A percentile compares a stretch with the other conserved stretches of the same genome.
These are phyloP conservation scores for Coleophoma cylindrospora DNA, from an alignment of 2,329 filamentous ascomycete genomes.

Conservation along the genomic window DNA sequence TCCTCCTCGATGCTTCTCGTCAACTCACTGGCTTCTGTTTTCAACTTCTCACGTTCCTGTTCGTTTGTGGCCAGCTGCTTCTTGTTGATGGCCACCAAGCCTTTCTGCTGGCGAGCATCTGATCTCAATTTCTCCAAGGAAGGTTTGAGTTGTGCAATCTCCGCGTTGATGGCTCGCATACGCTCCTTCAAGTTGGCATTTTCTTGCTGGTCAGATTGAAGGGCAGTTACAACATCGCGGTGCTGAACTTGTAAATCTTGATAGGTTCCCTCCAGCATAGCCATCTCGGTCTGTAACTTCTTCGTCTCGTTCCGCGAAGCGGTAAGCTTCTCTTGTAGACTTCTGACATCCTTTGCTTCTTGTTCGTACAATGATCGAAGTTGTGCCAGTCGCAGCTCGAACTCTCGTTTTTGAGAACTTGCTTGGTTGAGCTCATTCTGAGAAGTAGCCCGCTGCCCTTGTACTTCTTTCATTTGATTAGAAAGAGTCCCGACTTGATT, in stretches of 20 bases:
- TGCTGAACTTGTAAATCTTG: constrained; percentile 82
- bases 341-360: constrained; percentile 81
- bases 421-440: constrained; percentile 81
- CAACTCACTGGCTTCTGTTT: constrained; percentile 69
- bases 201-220: constrained; percentile 86
- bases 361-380: constrained; percentile 87
- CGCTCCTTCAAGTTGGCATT: constrained; percentile 82
- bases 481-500: constrained; percentile 90
- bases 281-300: constrained; percentile 79
- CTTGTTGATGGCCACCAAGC: constrained; percentile 95
- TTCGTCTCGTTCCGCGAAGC: constrained; percentile 74
- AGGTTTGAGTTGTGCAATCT: constrained; percentile 79
- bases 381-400: constrained; percentile 83
- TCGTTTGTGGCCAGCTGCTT: constrained; percentile 92
- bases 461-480: constrained; percentile 91
- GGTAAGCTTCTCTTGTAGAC: constrained; percentile 77
- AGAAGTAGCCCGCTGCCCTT: constrained; percentile 71
- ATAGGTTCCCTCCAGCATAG: constrained; percentile 74
- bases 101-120: constrained; percentile 92
- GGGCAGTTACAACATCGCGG: constrained; percentile 64
- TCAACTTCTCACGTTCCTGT: constrained; percentile 81
- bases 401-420: constrained; percentile 83
- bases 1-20: constrained; percentile 57
- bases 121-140: constrained; percentile 90
- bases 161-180: constrained; percentile 76